A percentile compares a stretch with the other conserved stretches of the same genome.
phyloP scores from a whole-genome alignment of 2,329 filamentous ascomycete species.

The Mycocentrospora acerina region DNA sequence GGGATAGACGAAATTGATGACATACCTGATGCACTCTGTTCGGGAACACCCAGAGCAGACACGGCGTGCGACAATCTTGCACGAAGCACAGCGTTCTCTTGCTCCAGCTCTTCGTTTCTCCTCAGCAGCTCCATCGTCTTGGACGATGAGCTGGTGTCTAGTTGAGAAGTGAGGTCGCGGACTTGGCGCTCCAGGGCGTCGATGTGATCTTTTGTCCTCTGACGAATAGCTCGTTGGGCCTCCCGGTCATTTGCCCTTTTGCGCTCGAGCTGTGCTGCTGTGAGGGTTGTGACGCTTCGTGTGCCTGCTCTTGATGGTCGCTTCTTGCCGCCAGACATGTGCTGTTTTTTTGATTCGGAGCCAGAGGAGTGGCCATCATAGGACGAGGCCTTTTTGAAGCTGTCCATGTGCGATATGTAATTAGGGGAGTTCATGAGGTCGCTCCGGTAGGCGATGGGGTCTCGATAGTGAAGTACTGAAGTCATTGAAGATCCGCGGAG shows the following conservation, averaged over 20 bases:
- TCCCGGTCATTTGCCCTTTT: constrained; percentile 63
- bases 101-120: constrained; percentile 56
- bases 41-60: constrained; percentile 40
- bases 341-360: constrained; percentile 39
- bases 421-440: constrained; percentile 41
- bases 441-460: constrained; percentile 42
- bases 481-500: constrained; percentile 42
- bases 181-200: constrained; percentile 58
- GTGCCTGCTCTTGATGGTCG: constrained; percentile 57
- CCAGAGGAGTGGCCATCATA: constrained; percentile 44
- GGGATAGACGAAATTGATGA: constrained; percentile 19
- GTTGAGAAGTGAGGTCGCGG: constrained; percentile 52
- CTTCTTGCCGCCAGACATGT: constrained; percentile 46
- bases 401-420: constrained; percentile 41
- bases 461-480: constrained; percentile 44
- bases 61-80: constrained; percentile 51
- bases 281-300: constrained; percentile 59
- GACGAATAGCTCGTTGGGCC: constrained; percentile 60
- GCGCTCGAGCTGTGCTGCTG: constrained; percentile 59
- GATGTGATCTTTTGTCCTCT: constrained; percentile 61
- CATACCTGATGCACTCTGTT: constrained; percentile 42
- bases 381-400: constrained; percentile 38
- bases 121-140: constrained; percentile 55
- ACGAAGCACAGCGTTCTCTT: constrained; percentile 56
- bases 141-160: constrained; percentile 47